Percentiles rank a stretch among this genome's conserved stretches.
Evolutionary conservation across 2,329 filamentous ascomycete species (phyloP).

Genomic region (Fulvia fulva): DNA sequence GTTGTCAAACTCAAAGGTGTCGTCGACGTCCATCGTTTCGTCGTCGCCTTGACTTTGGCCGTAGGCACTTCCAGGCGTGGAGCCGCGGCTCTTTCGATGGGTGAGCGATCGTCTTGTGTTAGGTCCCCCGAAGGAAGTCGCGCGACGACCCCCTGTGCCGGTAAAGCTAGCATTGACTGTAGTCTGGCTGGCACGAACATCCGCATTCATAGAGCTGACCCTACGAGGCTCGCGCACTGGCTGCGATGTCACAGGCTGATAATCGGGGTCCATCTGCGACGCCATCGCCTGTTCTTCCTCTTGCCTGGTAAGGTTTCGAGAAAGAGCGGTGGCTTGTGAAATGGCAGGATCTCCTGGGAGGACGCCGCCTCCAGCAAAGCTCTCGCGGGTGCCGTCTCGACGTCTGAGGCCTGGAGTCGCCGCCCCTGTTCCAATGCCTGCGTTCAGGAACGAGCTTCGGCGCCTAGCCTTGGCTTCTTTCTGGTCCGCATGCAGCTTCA

Average conservation of each 20-base stretch:
- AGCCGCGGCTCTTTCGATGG: conserved; percentile 49
- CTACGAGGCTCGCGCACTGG: conserved; percentile 62
- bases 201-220: conserved; percentile 78
- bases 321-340: conserved; percentile 17
- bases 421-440: conserved; percentile 63
- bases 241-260: conserved; percentile 41
- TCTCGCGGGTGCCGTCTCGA: conserved; percentile 69
- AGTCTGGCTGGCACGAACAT: conserved; percentile 39
- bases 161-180: conserved; percentile 44
- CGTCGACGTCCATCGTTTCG: conserved; percentile 34
- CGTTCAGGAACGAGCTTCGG: conserved; percentile 57
- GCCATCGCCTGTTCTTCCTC: conserved; percentile 46
- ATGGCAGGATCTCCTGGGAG: conserved; percentile 18
- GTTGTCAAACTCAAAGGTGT: conserved; percentile 23
- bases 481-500: conserved; percentile 38
- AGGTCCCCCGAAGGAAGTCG: conserved; percentile 66
- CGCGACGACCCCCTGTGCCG: conserved; percentile 57
- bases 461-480: conserved; percentile 53
- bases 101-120: conserved; percentile 61
- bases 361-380: conserved; percentile 58
- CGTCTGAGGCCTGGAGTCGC: conserved; percentile 65
- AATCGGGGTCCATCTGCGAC: conserved; percentile 49
- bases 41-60: conserved; percentile 32
- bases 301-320: conserved; percentile 28
- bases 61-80: conserved; percentile 49